Base-by-base conservation (phyloP, 2,329 filamentous ascomycete genomes). In the Pseudocercospora crystallina region DNA sequence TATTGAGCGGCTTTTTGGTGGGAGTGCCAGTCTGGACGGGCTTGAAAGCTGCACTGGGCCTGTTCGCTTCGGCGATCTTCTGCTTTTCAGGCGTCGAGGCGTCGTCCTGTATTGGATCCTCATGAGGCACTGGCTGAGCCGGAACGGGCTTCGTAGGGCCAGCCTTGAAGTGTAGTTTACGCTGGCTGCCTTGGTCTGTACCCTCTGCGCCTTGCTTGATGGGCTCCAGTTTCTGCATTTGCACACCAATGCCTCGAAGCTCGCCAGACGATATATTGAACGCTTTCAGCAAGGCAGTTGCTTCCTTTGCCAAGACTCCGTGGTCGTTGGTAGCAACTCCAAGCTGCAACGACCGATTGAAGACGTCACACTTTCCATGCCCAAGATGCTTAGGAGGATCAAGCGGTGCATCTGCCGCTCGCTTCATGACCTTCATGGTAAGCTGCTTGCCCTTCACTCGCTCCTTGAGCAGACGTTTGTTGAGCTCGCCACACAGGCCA, bases 361-460 rank as follows among this genome's bases (percentile, higher is more conserved):
- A 95, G 0, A 84, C 88, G 65, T 99, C 94, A 65, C 94, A 99
- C 70, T 90, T 92, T 1, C 94, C 94, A 70, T 97, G 94, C 0
- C 94, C 94, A 1, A 99, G 78, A 71, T 96, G 90, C 65, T 99
- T 99, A 0, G 86, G 84, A 2, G 94, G 90, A 66, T 97, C 91
- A 12, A 96, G 73, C 0, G 94, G 94, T 12, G 94, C 92, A 71
- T 96, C 88, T 15, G 84, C 76, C 12, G 91, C 83, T 54, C 92
- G 83, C 55, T 87, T 82, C 90, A 99, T 96, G 53, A 99, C 86
- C 67, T 96, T 97, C 77, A 99, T 83, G 0, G 90, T 96, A 43
- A 99, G 76, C 56, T 95, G 89, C 58, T 82, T 87, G 11, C 94
- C 94, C 64, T 87, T 95, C 45, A 96, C 90, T 29, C 85, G 80